Evolutionary conservation across 306 rosid species (phyloP), one percentile per base, ranked within the genome.

Genomic region (Cucumis sativus): DNA sequence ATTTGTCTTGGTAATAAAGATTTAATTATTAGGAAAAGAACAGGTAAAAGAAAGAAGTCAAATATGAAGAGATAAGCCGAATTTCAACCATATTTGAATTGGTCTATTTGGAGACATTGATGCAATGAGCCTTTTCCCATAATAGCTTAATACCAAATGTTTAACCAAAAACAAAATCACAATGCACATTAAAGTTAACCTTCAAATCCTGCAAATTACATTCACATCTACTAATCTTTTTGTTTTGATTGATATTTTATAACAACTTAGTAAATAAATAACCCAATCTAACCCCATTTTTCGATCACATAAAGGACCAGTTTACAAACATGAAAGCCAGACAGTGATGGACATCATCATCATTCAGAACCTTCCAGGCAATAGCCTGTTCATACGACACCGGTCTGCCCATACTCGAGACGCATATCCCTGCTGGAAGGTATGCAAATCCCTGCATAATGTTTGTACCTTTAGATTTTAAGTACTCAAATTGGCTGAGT

Each of bases 281-380:
- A 9, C 37, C 59, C 11, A 58, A 70, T 70, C 30, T 14, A 71
- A 25, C n/a, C 37, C 15, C 21, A 11, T 70, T 70, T 47, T n/a
- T 6, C 49, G 70, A 33, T 91, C 86, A 90, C 84, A 90, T 86
- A 79, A 95, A 95, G 78, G 99, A 92, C 99, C 99, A 95, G 83
- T 89, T 95, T 77, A 91, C 59, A 78, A 95, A 95, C 97, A 91
- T 88, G 86, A 95, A 88, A 8, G 97, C 96, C 64, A 95, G 82
- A 81, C 97, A 95, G 82, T 95, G 99, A 85, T 89, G 89, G 60
- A 92, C 84, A 64, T 95, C 97, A 17, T 95, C 97, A 7, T 95
- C 97, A 45, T 87, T 82, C 7, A 88, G 87, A 82, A 95, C 97
- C 84, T 95, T 95, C 99, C 99, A 95, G 0, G 97, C 97, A 21